phyloP scores from a whole-genome alignment of 495 filamentous ascomycete genomes.

The Talaromyces ruber region DNA sequence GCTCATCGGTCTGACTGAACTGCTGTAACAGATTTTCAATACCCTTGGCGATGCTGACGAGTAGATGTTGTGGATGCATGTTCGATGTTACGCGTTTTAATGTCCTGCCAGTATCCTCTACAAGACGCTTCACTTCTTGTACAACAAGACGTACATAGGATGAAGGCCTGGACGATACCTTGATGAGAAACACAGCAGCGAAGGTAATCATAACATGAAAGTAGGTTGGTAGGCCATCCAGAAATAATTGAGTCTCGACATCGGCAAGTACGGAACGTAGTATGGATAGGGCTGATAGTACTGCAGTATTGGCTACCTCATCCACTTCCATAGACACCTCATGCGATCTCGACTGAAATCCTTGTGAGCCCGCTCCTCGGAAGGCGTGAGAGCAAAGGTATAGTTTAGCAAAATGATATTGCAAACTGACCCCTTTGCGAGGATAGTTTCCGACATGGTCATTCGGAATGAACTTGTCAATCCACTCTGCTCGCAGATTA shows the following conservation, averaged over 20 bases:
- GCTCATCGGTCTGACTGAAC: neutral
- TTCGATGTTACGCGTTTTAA: neutral
- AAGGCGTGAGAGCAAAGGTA: constrained; percentile 12
- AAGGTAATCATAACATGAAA: constrained; percentile 40
- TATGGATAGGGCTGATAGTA: neutral
- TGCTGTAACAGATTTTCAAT: neutral
- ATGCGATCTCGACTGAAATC: neutral
- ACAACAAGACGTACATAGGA: neutral
- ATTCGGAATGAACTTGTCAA: neutral
- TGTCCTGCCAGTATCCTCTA: neutral
- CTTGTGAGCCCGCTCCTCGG: constrained; percentile 1
- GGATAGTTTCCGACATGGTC: constrained; percentile 1
- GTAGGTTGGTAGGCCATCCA: constrained; percentile 36
- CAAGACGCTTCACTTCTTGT: neutral
- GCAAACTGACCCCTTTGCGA: constrained; percentile 3
- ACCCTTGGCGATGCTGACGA: neutral
- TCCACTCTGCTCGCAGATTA: constrained; percentile 8
- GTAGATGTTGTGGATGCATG: neutral
- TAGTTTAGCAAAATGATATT: constrained; percentile 10
- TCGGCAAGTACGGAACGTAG: neutral
- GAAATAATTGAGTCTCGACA: neutral
- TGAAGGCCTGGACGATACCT: constrained; percentile 12
- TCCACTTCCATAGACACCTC: neutral
- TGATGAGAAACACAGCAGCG: constrained; percentile 34
- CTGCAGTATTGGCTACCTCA: neutral